Evolutionary conservation across 2,329 filamentous ascomycete genomes (phyloP), one percentile per base, ranked within the genome.

Genomic region (Penicillium sp.): DNA sequence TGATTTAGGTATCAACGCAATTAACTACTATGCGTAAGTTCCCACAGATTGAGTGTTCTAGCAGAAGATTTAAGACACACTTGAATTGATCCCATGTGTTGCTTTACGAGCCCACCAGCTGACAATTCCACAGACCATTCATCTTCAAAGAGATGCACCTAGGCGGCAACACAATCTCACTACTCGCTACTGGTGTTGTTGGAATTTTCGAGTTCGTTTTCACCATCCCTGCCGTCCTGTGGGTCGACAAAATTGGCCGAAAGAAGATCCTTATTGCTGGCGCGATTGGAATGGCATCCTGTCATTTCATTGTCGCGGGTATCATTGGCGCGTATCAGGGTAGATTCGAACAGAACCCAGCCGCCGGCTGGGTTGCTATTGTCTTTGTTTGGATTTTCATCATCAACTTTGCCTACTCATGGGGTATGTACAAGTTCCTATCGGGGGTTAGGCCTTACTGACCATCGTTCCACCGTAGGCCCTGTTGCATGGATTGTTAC

Each of bases 401-500:
- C 28, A 77, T 89, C 30, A 83, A 88, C 71, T 91, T 91, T 65
- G 89, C 86, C 30, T 90, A 89, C 68, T 85, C 82, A 0, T 91
- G 88, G 88, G 69, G 72, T 69, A 55, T 38, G 55, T 59, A 7
- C 5, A 16, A 16, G 14, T 17, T 14, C 6, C 17, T 46, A 12
- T 11, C n/a, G 17, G 16, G 1, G 12, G 28, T 6, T 16, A 25
- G 12, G 37, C 30, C 35, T 7, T 54, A 38, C 45, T 54, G 33
- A 42, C 40, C 22, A 41, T 49, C 9, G n/a, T 28, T 16, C 8
- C 17, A 47, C 44, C 30, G 7, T 31, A 65, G 67, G 68, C 0
- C 88, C 88, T 2, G 87, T 85, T 59, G 82, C 85, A 0, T 91
- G 88, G 88, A 88, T 89, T 58, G 80, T 91, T 45, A 81, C 89